Base-by-base conservation (phyloP, 106 monocot species). In the Platanthera zijinensis region DNA sequence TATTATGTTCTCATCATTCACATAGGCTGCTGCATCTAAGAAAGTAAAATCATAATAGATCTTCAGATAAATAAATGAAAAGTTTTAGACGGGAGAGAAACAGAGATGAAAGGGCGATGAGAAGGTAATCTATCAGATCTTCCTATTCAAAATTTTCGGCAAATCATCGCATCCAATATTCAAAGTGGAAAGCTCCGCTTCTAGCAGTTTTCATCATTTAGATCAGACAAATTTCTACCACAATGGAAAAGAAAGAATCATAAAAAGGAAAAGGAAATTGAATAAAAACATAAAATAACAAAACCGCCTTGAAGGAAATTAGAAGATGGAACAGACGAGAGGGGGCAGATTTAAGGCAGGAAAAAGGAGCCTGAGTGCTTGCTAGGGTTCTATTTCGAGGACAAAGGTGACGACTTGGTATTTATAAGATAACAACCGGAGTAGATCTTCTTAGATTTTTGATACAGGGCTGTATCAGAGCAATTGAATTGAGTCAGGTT, bases 51-150 rank as follows among this genome's bases (percentile, higher is more conserved):
- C 5, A 32, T 14, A 21, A 17, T 17, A 48, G 48, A 48, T 48
- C 45, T 71, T 67, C 14, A 39, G n/a, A 71, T 5, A 48, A 71
- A 28, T 6, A 71, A n/a, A 10, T 4, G 7, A 48, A 6, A 71
- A 71, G n/a, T 48, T 48, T 17, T 5, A 70, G 39, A 39, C 12
- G 19, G 4, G 4, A 45, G 45, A 12, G 30, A 11, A 5, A 45
- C 0, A 45, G 10, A 68, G 10, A 68, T 39, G 25, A 0, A 68
- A 1, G 10, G 1, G 32, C 28, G 68, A 68, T 3, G 39, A 68
- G 30, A 70, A 13, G n/a, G 70, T 15, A 48, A 48, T 70, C 46
- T 70, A 70, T 70, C 70, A 70, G 70, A 70, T 70, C 70, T 70
- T 70, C 70, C 70, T 48, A 71, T 71, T 71, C 70, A 71, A 71